phyloP scores from a whole-genome alignment of 2,329 filamentous ascomycete genomes.

The Cephalotrichum gorgonifer region DNA sequence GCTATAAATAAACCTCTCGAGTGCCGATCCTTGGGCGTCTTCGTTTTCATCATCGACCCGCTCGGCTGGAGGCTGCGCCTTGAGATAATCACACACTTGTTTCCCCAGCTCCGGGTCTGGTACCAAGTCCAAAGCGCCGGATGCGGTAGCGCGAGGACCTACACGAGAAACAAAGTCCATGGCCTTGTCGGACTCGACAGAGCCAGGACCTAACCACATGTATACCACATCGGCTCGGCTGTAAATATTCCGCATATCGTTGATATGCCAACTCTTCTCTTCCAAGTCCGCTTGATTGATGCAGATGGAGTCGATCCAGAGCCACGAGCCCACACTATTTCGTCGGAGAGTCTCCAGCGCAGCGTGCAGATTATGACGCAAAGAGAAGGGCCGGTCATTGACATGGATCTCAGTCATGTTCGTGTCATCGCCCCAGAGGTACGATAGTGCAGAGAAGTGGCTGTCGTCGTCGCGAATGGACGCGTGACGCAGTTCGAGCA shows the following conservation, averaged over 20 bases:
- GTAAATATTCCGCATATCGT: background rate
- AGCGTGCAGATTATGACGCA: conserved; percentile 7
- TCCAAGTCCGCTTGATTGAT: too few relatives aligned
- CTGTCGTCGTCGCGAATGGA: background rate
- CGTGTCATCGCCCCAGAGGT: conserved; percentile 10
- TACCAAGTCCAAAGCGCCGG: background rate
- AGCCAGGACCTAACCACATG: background rate
- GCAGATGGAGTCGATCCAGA: too few relatives aligned
- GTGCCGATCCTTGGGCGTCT: background rate
- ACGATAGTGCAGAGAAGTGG: conserved; percentile 11
- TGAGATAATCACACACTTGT: background rate
- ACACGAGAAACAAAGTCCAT: background rate
- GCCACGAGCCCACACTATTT: background rate
- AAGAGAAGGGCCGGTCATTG: background rate
- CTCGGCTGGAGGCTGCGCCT: background rate
- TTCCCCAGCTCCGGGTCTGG: background rate
- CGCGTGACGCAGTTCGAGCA: conserved; percentile 8
- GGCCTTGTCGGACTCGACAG: background rate
- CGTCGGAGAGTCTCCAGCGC: conserved; percentile 8
- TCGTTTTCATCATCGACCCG: background rate
- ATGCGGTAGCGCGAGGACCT: background rate
- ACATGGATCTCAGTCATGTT: background rate
- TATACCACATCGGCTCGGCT: background rate
- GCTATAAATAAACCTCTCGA: background rate
- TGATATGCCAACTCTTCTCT: too few relatives aligned